A percentile compares a stretch with the other conserved stretches of the same genome.
Evolutionary conservation across 495 filamentous ascomycete species (phyloP).

Genomic region (Penicillium mononematosum): DNA sequence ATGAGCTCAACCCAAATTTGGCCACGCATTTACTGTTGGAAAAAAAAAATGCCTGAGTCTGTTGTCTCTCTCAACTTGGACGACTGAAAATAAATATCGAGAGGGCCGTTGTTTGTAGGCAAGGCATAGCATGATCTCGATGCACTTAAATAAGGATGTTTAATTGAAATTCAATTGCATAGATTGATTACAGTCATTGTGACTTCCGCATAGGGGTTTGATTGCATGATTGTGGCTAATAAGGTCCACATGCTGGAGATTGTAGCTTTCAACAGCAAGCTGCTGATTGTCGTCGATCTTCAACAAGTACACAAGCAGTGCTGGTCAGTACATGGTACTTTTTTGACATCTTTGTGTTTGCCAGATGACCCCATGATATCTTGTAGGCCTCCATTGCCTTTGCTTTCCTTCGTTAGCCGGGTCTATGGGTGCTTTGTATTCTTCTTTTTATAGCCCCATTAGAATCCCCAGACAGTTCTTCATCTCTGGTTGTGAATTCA

Average conservation of each 20-base stretch:
- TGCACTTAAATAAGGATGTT: constrained; percentile 26
- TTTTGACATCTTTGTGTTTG: no score
- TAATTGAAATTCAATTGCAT: constrained; percentile 21
- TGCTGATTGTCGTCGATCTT: neutral
- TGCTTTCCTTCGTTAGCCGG: neutral
- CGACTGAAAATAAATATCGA: constrained; percentile 25
- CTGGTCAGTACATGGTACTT: no score
- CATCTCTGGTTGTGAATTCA: neutral
- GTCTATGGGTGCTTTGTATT: no score
- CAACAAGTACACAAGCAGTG: neutral
- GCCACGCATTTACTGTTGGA: constrained; percentile 16
- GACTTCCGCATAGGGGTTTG: neutral
- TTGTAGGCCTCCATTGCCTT: neutral
- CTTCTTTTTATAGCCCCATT: no score
- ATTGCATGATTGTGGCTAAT: neutral
- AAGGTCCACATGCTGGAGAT: neutral
- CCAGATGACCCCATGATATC: neutral
- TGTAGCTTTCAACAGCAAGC: neutral
- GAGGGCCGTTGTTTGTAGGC: constrained; percentile 17
- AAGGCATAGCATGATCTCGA: constrained; percentile 25
- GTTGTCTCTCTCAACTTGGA: constrained; percentile 22
- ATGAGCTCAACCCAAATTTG: constrained; percentile 36
- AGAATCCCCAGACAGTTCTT: neutral
- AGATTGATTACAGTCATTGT: constrained; percentile 19
- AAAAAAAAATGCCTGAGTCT: constrained; percentile 15